Evolutionary conservation across 345 rosid species (phyloP), one percentile per base, ranked within the genome.

Genomic region (Erucastrum elatum): DNA sequence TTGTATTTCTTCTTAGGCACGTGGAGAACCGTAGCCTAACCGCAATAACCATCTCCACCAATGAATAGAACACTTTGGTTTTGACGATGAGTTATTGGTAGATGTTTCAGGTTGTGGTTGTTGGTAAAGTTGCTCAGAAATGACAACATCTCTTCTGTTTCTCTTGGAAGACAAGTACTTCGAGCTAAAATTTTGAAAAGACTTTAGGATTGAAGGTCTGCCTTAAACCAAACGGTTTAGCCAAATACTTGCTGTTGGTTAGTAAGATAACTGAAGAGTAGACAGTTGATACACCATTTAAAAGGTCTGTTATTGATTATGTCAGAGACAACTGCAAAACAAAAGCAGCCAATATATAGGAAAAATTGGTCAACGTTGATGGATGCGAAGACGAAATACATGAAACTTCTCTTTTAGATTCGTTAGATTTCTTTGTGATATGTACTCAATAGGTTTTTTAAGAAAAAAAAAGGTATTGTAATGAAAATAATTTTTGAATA

Each of bases 1-100:
- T 92, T 82, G 39, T 92, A 92, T 41, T 91, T 94, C 84, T 85
- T 91, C 59, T 86, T 89, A 66, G 98, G 92, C 44, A 92, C 80
- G 81, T 95, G 98, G 33, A 95, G 96, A 17, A 97, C 97, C 51
- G 98, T 94, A 39, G 98, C 97, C 97, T 95, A 92, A 58, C 98
- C 98, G 35, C 98, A 94, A 72, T 95, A 94, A 41, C 99, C 99
- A 79, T 95, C 97, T 75, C 99, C 98, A 59, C 98, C 98, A 44
- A 94, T 90, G 77, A 94, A 88, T 98, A 94, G 88, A 76, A 94
- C 96, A 68, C 91, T 84, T 82, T 10, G 80, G 75, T 87, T 82
- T 92, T 35, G 90, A 77, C 6, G 85, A 60, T 35, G 82, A 88
- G 35, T 61, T 70, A 8, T 87, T 69, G 35, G 71, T 74, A 35